These are phyloP conservation scores for Exophiala viscosa DNA, from an alignment of 2,329 filamentous ascomycete species.

Conservation along the genomic window DNA sequence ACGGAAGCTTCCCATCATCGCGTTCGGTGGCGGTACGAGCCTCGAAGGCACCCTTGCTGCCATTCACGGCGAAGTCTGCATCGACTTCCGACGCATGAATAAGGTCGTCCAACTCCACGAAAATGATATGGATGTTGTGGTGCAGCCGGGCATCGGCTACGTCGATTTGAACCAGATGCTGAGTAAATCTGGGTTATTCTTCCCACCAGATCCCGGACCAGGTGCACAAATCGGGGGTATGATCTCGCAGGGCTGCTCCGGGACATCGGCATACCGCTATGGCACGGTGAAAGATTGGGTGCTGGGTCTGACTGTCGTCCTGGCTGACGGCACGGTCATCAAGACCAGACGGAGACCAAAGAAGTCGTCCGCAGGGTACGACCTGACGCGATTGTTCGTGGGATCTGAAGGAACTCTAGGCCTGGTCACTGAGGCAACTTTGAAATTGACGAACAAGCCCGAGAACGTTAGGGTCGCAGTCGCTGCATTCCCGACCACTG, in stretches of 20 bases:
- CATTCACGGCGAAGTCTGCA: slow-evolving; percentile 78
- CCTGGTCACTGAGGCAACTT: slow-evolving; percentile 75
- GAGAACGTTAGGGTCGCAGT: slow-evolving; percentile 74
- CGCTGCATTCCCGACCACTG: slow-evolving; percentile 72
- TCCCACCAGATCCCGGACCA: slow-evolving; percentile 82
- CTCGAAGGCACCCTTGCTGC: slow-evolving; percentile 88
- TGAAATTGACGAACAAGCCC: slow-evolving; percentile 74
- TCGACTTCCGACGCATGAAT: slow-evolving; percentile 88
- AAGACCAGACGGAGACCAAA: slow-evolving; percentile 70
- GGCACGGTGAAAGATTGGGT: slow-evolving; percentile 77
- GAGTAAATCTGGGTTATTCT: slow-evolving; percentile 74
- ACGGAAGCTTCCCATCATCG: slow-evolving; percentile 76
- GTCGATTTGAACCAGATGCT: slow-evolving; percentile 78
- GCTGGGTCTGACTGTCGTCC: slow-evolving; percentile 65
- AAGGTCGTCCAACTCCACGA: slow-evolving; percentile 73
- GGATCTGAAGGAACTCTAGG: slow-evolving; percentile 79
- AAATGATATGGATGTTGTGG: slow-evolving; percentile 87
- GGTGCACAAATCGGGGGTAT: slow-evolving; percentile 57
- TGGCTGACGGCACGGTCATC: slow-evolving; percentile 65
- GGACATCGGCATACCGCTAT: slow-evolving; percentile 60
- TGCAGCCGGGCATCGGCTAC: slow-evolving; percentile 90
- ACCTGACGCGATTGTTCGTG: slow-evolving; percentile 74
- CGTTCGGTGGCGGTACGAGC: slow-evolving; percentile 80
- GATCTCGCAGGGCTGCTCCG: slow-evolving; percentile 65
- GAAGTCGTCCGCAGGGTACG: slow-evolving; percentile 79